Conservation (phyloP, 2,329 filamentous ascomycete species). For the Talaromyces rugulosus region DNA sequence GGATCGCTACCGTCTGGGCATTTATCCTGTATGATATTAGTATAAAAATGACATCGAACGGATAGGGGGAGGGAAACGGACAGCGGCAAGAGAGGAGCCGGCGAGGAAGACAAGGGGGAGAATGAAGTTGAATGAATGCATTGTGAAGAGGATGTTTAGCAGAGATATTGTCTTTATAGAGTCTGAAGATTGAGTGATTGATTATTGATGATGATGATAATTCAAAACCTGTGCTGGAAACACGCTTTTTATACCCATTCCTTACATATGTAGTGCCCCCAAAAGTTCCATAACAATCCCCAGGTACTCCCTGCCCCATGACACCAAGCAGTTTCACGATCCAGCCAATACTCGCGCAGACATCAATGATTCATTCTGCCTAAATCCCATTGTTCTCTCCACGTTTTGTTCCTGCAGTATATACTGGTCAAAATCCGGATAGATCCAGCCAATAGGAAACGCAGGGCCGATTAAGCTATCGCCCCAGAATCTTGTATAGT, state of each 20-base stretch:
- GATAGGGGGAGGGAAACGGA: background rate
- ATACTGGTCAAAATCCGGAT: background rate
- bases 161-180: background rate
- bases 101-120: background rate
- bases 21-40: background rate
- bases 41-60: background rate
- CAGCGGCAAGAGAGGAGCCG: background rate
- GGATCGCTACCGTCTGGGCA: background rate
- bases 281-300: background rate
- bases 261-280: too few relatives aligned
- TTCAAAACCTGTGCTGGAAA: background rate
- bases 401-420: background rate
- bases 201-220: background rate
- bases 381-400: background rate
- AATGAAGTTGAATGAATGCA: background rate
- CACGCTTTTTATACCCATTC: background rate
- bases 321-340: background rate
- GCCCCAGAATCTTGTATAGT: background rate
- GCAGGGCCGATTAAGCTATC: background rate
- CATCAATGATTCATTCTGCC: background rate
- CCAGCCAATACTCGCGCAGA: background rate
- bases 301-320: background rate
- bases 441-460: background rate
- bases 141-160: background rate
- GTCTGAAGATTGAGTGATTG: background rate